Evolutionary conservation across 441 rosid genomes (phyloP), one percentile per base, ranked within the genome.

Genomic region (Jatropha podagrica): DNA sequence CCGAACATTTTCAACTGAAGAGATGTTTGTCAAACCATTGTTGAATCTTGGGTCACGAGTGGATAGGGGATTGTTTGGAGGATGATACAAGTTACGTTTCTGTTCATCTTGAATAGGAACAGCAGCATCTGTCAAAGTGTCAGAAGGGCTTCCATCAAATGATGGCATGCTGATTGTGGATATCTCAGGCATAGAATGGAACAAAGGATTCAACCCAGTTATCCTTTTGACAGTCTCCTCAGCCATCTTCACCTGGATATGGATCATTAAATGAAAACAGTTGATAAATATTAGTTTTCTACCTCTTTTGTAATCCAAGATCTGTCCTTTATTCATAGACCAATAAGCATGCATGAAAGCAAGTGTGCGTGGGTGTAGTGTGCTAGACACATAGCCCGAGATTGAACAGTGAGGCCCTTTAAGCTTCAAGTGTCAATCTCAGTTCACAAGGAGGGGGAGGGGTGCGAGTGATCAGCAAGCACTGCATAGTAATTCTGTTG

Each of bases 201-300:
- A 76, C 70, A 85, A 71, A 0, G 92, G 91, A 77, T 86, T 88
- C 81, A 89, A 76, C 74, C 99, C 99, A 4, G 99, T 91, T 49
- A 93, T 88, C 76, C 88, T 86, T 81, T 92, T 95, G n/a, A 95
- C 96, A 0, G 88, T 87, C 83, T 95, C 98, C 83, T 95, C 99
- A 7, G 98, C 96, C 98, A 95, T 93, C 87, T 85, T 90, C 78
- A 95, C 99, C 98, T 95, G 86, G 32, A 84, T 67, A 73, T 14
- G 59, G 80, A 81, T 70, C 23, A 52, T 64, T 58, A 38, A 0
- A 40, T 40, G 40, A 41, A 58, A 55, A 48, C 10, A 55, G 74
- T 38, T 13, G 62, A 52, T 7, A 51, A 38, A 42, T 49, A 49
- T 20, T 23, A 40, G 73, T 59, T 48, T 73, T 63, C 67, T 11